phyloP scores from a whole-genome alignment of 2,329 filamentous ascomycete species.

The Blastomyces emzantsi region DNA sequence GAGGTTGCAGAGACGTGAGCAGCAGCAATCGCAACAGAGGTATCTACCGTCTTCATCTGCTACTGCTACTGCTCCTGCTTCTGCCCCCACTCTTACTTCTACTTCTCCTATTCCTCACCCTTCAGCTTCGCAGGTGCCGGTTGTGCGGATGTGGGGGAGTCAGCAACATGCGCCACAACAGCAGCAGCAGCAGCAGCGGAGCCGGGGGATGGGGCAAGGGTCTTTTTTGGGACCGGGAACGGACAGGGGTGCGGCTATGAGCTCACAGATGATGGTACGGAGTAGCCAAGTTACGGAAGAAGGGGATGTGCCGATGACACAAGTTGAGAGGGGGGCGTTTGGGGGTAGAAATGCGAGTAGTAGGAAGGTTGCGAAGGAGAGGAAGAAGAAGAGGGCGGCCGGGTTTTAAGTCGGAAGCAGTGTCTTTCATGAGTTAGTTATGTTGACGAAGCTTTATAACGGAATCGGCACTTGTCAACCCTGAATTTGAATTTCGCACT shows the following conservation, averaged over 20 bases:
- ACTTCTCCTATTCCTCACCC: background rate
- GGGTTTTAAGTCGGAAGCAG: conserved; percentile 26
- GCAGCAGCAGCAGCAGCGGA: background rate
- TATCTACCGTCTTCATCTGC: background rate
- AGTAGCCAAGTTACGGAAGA: conserved; percentile 31
- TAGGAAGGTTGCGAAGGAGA: conserved; percentile 21
- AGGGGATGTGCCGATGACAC: conserved; percentile 33
- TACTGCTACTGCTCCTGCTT: background rate
- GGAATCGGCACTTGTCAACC: no score
- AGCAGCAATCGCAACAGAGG: conserved; percentile 1
- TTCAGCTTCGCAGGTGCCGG: conserved; percentile 1
- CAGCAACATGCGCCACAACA: conserved; percentile 5
- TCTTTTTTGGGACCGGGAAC: background rate
- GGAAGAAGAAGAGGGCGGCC: conserved; percentile 34
- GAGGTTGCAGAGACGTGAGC: conserved; percentile 1
- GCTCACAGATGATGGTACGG: conserved; percentile 13
- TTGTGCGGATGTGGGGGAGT: conserved; percentile 14
- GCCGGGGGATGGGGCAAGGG: background rate
- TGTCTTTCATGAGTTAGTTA: background rate
- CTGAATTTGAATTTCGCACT: background rate
- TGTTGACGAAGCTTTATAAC: background rate
- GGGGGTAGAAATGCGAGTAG: conserved; percentile 28
- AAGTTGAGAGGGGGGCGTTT: conserved; percentile 32
- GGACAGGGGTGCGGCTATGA: background rate
- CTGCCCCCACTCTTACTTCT: background rate